Evolutionary conservation across 1,139 yeast species (phyloP).

Genomic region (Nakaseomyces bracarensis): DNA sequence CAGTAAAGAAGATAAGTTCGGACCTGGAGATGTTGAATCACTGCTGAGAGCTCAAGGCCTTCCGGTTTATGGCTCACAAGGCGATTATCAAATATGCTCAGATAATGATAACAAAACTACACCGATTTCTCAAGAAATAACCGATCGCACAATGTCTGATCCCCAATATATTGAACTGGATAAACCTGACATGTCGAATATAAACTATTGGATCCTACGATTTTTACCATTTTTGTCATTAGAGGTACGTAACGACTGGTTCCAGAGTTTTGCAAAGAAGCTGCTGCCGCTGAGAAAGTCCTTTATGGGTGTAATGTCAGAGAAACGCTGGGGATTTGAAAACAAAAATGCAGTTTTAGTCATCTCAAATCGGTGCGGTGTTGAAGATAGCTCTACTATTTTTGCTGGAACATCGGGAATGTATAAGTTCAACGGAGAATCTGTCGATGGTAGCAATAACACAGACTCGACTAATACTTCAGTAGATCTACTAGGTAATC

Average conservation of each 20-base stretch:
- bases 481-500: slow-evolving; percentile 45
- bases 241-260: slow-evolving; percentile 19
- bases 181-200: slow-evolving; percentile 35
- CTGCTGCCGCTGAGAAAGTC: slow-evolving; percentile 14
- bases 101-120: slow-evolving; percentile 8
- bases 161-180: slow-evolving; percentile 21
- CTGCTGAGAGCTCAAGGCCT: slow-evolving; percentile 13
- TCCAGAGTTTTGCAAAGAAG: slow-evolving; percentile 8
- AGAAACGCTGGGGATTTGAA: slow-evolving; percentile 23
- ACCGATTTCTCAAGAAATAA: slow-evolving; percentile 11
- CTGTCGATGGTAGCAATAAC: slow-evolving; percentile 27
- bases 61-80: slow-evolving; percentile 24
- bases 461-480: slow-evolving; percentile 38
- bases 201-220: slow-evolving; percentile 66
- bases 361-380: slow-evolving; percentile 55
- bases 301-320: slow-evolving; percentile 38
- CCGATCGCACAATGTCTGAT: slow-evolving; percentile 7
- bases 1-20: background rate
- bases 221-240: slow-evolving; percentile 51
- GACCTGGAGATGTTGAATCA: background rate
- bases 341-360: slow-evolving; percentile 21
- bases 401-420: slow-evolving; percentile 71
- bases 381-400: slow-evolving; percentile 47
- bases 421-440: slow-evolving; percentile 40
- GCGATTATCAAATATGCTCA: slow-evolving; percentile 20